Evolutionary conservation across 2,329 filamentous ascomycete species (phyloP).

Genomic region (Mycocentrospora acerina): DNA sequence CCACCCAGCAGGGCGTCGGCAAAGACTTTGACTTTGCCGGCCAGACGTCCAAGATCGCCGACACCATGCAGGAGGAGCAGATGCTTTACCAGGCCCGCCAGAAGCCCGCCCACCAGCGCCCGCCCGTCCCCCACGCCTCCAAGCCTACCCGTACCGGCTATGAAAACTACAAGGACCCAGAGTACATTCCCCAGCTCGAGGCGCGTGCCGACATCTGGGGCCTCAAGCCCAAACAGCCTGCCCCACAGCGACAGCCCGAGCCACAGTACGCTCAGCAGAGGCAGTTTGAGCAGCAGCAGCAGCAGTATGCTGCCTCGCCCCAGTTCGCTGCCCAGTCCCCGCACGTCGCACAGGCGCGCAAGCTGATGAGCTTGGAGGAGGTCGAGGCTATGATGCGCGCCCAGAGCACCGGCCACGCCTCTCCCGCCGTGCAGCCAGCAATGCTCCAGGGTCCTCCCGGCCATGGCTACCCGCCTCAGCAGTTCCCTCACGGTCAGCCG

Average conservation of each 20-base stretch:
- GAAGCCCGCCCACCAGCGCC: conserved; percentile 49
- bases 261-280: conserved; percentile 19
- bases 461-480: conserved; percentile 26
- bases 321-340: conserved; percentile 20
- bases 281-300: conserved; percentile 1
- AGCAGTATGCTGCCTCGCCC: background rate
- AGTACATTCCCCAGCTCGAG: conserved; percentile 84
- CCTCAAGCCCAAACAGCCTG: conserved; percentile 62
- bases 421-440: conserved; percentile 35
- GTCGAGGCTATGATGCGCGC: conserved; percentile 90
- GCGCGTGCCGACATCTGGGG: conserved; percentile 95
- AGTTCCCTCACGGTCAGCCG: conserved; percentile 31
- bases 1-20: conserved; percentile 61
- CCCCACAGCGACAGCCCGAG: conserved; percentile 36
- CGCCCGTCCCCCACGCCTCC: conserved; percentile 46
- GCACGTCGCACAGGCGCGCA: conserved; percentile 52
- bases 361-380: conserved; percentile 94
- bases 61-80: conserved; percentile 89
- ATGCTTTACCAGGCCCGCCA: conserved; percentile 78
- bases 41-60: conserved; percentile 81
- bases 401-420: conserved; percentile 54
- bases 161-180: conserved; percentile 83
- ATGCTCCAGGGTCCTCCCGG: conserved; percentile 18
- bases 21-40: conserved; percentile 98
- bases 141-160: conserved; percentile 79